Evolutionary conservation across 164 flowering plant species (phyloP).

Genomic region (Magnolia changhungtana): DNA sequence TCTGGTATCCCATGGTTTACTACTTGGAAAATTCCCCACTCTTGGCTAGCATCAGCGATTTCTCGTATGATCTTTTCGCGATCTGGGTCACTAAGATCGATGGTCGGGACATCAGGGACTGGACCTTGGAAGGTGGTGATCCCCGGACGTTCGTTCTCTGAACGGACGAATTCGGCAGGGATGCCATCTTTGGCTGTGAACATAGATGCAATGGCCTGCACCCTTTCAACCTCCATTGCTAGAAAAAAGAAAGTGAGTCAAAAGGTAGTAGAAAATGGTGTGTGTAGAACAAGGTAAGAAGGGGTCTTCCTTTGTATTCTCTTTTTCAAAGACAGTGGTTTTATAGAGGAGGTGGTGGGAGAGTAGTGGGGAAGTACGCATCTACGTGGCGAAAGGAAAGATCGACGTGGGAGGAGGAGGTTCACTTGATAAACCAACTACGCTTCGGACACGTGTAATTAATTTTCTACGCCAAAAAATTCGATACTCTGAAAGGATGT

Average conservation of each 20-base stretch:
- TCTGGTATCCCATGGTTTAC: constrained; percentile 65
- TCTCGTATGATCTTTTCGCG: constrained; percentile 21
- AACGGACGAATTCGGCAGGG: constrained; percentile 30
- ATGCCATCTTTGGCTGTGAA: constrained; percentile 12
- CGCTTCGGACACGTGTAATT: neutral
- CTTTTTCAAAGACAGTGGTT: no score
- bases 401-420: neutral
- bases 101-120: constrained; percentile 41
- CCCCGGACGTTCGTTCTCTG: constrained; percentile 31
- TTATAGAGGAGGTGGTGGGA: neutral
- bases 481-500: no score
- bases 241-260: neutral
- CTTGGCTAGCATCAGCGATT: constrained; percentile 40
- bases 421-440: neutral
- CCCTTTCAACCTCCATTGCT: constrained; percentile 31
- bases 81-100: constrained; percentile 41
- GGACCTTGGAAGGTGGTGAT: constrained; percentile 30
- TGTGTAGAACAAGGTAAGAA: no score
- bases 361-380: neutral
- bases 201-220: constrained; percentile 27
- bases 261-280: no score
- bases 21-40: constrained; percentile 75
- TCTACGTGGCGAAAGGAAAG: no score
- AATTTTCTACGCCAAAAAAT: no score
- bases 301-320: no score